phyloP scores from a whole-genome alignment of 495 filamentous ascomycete genomes.

The Penicillium bialowiezense region DNA sequence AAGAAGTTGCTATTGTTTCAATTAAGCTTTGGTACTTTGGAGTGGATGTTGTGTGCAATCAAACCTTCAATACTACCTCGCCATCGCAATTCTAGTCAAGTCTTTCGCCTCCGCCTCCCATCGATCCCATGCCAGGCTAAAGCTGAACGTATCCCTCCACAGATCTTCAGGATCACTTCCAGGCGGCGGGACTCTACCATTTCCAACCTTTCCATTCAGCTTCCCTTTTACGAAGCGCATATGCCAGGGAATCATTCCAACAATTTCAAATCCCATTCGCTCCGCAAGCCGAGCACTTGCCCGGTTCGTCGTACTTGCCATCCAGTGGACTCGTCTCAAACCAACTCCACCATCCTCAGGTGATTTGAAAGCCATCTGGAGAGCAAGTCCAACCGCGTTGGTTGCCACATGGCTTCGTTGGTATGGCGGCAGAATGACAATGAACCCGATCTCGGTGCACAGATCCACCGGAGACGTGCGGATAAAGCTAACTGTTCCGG shows the following conservation, averaged over 20 bases:
- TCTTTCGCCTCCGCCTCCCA: slow-evolving; percentile 13
- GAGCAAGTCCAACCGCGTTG: slow-evolving; percentile 17
- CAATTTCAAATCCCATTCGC: slow-evolving; percentile 19
- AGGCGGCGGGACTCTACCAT: slow-evolving; percentile 15
- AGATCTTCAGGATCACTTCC: slow-evolving; percentile 16
- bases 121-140: slow-evolving; percentile 18
- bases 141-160: slow-evolving; percentile 20
- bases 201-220: slow-evolving; percentile 15
- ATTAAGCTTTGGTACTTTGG: no score
- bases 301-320: slow-evolving; percentile 13
- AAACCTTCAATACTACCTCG: no score
- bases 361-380: slow-evolving; percentile 9
- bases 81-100: slow-evolving; percentile 3
- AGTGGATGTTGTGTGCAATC: no score
- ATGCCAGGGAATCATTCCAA: slow-evolving; percentile 19
- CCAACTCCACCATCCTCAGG: slow-evolving; percentile 15
- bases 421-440: slow-evolving; percentile 22
- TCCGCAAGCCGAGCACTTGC: slow-evolving; percentile 18
- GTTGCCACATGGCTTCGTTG: slow-evolving; percentile 22
- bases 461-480: slow-evolving; percentile 12
- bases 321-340: slow-evolving; percentile 17
- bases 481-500: slow-evolving; percentile 21
- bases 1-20: no score
- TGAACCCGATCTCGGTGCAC: slow-evolving; percentile 20
- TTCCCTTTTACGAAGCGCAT: slow-evolving; percentile 20